Base-by-base conservation (phyloP, 75 land plant species). In the Larix kaempferi region DNA sequence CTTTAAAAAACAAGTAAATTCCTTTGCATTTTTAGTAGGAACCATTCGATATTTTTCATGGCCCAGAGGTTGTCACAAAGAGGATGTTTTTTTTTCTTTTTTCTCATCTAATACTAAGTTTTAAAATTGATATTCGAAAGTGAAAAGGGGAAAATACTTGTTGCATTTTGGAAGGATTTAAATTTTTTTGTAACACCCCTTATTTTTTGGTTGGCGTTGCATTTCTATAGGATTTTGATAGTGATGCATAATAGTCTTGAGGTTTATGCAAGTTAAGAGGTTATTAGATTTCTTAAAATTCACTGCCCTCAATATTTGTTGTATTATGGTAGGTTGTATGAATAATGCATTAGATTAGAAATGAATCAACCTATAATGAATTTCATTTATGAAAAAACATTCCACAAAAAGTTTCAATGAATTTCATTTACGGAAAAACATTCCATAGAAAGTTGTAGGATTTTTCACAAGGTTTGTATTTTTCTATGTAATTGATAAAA, bases 201-300 rank as follows among this genome's bases (percentile, higher is more conserved):
- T 23, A 3, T 74, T 54, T 27, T 73, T 15, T 26, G 26, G 57
- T 21, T 69, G 77, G 16, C 54, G 44, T 54, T 35, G 54, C 58
- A 56, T 60, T 33, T 73, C 15, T 63, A 57, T 88, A 97, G 98
- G 98, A 97, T 80, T 97, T 97, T 78, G 98, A 94, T 57, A 91
- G 92, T 73, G 99, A 94, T 87, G 94, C 99, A 10, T 91, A 91
- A 19, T 95, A 97, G 77, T 92, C 98, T 41, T 77, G 99, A 17
- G 99, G 94, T 76, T 97, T 97, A 61, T 90, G 99, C 14, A 97
- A 97, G 91, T 95, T 97, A 74, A 75, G 71, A 66, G 7, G 33
- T 35, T 66, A 66, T 33, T 8, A 29, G 71, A 41, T 35, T 66
- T 66, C n/a, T 35, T 21, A 19, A 35, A 29, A 14, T 16, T 33